Evolutionary conservation across 495 filamentous ascomycete genomes (phyloP).

Genomic region (Extremus antarcticus): DNA sequence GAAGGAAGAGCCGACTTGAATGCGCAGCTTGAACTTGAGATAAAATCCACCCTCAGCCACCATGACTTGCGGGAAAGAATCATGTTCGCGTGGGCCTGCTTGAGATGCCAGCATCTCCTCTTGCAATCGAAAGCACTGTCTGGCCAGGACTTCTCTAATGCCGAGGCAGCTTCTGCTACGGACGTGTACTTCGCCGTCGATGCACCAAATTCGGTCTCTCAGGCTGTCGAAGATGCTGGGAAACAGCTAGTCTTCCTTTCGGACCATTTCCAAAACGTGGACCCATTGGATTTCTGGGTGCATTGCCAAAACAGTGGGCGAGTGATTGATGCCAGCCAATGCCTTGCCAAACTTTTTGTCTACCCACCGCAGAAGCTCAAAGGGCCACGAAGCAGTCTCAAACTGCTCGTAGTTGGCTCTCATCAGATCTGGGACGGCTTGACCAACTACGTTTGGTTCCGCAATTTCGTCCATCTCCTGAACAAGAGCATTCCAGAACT

Average conservation of each 20-base stretch:
- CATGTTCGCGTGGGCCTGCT: conserved; percentile 26
- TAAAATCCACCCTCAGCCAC: conserved; percentile 1
- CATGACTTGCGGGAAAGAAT: conserved; percentile 17
- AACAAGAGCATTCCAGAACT: conserved; percentile 20
- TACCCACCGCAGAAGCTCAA: conserved; percentile 16
- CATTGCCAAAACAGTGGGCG: conserved; percentile 27
- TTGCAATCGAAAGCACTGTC: conserved; percentile 20
- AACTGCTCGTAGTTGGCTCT: conserved; percentile 21
- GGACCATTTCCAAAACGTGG: conserved; percentile 24
- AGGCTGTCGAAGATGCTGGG: conserved; percentile 13
- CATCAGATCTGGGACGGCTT: conserved; percentile 30
- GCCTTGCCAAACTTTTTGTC: conserved; percentile 27
- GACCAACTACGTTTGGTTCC: conserved; percentile 26
- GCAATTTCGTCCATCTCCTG: conserved; percentile 25
- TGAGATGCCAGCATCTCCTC: conserved; percentile 27
- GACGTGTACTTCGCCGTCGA: conserved; percentile 19
- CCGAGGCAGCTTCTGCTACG: background rate
- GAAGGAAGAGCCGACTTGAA: conserved; percentile 23
- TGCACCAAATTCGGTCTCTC: conserved; percentile 3
- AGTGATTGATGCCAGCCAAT: conserved; percentile 22
- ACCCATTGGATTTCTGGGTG: conserved; percentile 23
- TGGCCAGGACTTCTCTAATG: background rate
- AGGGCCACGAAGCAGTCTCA: conserved; percentile 18
- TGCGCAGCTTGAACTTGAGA: conserved; percentile 12
- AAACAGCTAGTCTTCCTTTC: conserved; percentile 24